phyloP scores from a whole-genome alignment of 345 rosid genomes.

The Triadica sebifera region DNA sequence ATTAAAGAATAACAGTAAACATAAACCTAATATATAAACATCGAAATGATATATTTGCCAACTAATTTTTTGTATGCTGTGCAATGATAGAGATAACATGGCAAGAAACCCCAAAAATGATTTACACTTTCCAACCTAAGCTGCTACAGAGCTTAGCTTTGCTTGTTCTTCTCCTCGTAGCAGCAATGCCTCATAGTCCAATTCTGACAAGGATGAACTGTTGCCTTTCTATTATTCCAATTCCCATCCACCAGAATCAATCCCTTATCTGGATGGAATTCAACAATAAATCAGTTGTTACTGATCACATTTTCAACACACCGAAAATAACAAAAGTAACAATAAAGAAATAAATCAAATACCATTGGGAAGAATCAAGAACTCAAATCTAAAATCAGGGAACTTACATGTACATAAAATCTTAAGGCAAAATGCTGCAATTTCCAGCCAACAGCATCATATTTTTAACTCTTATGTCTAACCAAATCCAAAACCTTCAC shows the following conservation, averaged over 20 bases:
- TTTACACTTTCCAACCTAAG: neutral
- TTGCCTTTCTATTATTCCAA: conserved; percentile 10
- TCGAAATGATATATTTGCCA: neutral
- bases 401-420: conserved; percentile 39
- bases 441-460: conserved; percentile 1
- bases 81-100: neutral
- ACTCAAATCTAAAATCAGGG: neutral
- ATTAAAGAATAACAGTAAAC: neutral
- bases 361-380: neutral
- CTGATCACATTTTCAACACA: neutral
- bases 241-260: conserved; percentile 22
- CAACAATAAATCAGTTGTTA: neutral
- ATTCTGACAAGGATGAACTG: neutral
- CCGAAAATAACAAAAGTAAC: neutral
- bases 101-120: conserved; percentile 18
- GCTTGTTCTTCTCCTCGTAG: neutral
- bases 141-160: neutral
- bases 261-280: conserved; percentile 13
- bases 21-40: conserved; percentile 9
- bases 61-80: conserved; percentile 1
- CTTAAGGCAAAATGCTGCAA: conserved; percentile 12
- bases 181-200: neutral
- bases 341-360: too few relatives aligned
- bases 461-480: conserved; percentile 21
- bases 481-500: conserved; percentile 97